A percentile compares a stretch with the other conserved stretches of the same genome.
Evolutionary conservation across 2,329 filamentous ascomycete species (phyloP).

Genomic region (Dichotomopilus funicola): DNA sequence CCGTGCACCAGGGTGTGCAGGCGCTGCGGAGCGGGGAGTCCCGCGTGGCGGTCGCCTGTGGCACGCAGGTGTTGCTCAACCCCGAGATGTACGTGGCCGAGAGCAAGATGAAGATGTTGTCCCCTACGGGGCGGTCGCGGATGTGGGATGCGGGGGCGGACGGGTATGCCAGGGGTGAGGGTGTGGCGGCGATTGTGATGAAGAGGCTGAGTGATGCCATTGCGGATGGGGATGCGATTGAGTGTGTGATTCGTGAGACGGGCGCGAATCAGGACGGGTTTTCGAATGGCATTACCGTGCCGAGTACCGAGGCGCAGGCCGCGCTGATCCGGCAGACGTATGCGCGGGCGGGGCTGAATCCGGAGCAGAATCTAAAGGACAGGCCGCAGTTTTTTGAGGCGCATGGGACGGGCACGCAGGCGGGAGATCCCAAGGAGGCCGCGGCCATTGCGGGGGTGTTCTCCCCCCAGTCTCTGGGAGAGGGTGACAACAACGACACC

Average conservation of each 20-base stretch:
- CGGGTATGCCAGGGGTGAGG: slow-evolving; percentile 50
- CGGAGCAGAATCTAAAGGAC: not conserved
- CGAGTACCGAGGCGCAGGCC: slow-evolving; percentile 35
- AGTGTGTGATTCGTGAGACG: slow-evolving; percentile 37
- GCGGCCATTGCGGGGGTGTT: not conserved
- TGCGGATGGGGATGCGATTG: slow-evolving; percentile 32
- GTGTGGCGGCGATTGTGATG: slow-evolving; percentile 39
- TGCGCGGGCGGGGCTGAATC: slow-evolving; percentile 29
- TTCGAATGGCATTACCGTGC: slow-evolving; percentile 43
- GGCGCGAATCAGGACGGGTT: slow-evolving; percentile 41
- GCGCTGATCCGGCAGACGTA: slow-evolving; percentile 36
- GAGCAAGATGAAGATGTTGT: slow-evolving; percentile 33
- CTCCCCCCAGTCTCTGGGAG: too few species aligned
- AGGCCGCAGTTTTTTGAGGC: slow-evolving; percentile 31
- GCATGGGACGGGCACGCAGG: slow-evolving; percentile 33
- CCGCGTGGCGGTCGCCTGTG: slow-evolving; percentile 26
- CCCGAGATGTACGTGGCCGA: slow-evolving; percentile 25
- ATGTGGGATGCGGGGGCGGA: slow-evolving; percentile 41
- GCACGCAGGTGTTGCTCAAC: not conserved
- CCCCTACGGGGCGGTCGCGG: slow-evolving; percentile 32
- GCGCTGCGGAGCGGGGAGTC: slow-evolving; percentile 22
- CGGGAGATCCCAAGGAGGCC: slow-evolving; percentile 19
- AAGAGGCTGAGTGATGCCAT: slow-evolving; percentile 42
- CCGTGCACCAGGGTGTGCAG: not conserved
- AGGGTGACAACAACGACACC: not conserved